phyloP scores from a whole-genome alignment of 768 basidiomycete species.

The Trametes coccinea region DNA sequence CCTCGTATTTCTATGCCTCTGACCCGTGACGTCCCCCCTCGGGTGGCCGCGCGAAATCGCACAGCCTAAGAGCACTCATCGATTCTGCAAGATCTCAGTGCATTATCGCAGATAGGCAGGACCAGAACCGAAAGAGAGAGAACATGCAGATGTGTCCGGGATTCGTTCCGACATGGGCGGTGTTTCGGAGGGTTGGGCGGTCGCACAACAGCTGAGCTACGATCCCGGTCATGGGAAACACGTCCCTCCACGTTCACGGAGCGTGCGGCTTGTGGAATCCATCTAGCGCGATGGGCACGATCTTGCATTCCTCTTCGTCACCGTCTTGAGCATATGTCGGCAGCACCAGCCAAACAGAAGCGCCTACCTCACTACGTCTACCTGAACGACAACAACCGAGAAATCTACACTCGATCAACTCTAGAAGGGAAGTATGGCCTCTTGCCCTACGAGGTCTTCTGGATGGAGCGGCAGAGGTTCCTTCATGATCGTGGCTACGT shows the following conservation, averaged over 20 bases:
- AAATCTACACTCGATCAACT: background rate
- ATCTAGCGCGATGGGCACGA: too few species aligned
- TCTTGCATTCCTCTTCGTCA: background rate
- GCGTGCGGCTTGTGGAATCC: background rate
- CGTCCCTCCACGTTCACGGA: background rate
- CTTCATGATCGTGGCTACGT: constrained; percentile 18
- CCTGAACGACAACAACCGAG: background rate
- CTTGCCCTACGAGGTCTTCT: background rate
- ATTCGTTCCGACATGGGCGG: too few species aligned
- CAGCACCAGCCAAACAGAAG: background rate
- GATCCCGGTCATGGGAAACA: background rate
- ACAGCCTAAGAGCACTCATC: too few species aligned
- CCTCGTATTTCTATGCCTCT: too few species aligned
- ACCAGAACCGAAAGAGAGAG: too few species aligned
- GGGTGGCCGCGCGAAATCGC: too few species aligned
- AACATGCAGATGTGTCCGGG: too few species aligned
- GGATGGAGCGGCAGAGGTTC: constrained; percentile 17
- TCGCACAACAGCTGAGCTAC: too few species aligned
- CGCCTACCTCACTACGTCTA: background rate
- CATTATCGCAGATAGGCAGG: too few species aligned
- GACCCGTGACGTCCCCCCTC: too few species aligned
- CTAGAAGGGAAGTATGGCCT: background rate
- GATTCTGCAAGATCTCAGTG: too few species aligned
- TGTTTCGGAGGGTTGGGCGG: too few species aligned
- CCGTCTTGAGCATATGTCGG: background rate